Evolutionary conservation across 208 protist genomes (phyloP).

Genomic region (Trypanosoma lewisi): DNA sequence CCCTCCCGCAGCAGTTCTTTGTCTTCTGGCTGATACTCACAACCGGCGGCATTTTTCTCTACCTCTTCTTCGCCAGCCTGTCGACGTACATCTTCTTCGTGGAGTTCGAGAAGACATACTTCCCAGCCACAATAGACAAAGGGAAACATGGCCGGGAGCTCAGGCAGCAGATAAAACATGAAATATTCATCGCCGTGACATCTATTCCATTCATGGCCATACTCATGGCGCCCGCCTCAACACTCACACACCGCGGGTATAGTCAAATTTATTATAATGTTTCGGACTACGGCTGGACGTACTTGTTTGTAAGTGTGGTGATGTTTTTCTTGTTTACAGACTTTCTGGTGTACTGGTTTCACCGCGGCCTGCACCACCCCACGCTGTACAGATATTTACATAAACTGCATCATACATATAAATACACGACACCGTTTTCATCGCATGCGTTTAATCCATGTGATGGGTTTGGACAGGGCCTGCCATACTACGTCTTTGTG

Average conservation of each 20-base stretch:
- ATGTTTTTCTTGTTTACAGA: slow-evolving; percentile 92
- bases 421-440: slow-evolving; percentile 87
- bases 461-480: slow-evolving; percentile 90
- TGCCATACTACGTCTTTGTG: slow-evolving; percentile 92
- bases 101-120: slow-evolving; percentile 47
- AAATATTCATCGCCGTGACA: slow-evolving; percentile 72
- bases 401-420: slow-evolving; percentile 92
- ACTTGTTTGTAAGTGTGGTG: slow-evolving; percentile 62
- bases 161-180: slow-evolving; percentile 46
- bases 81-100: slow-evolving; percentile 66
- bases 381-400: slow-evolving; percentile 90
- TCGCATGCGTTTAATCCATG: slow-evolving; percentile 93
- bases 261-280: slow-evolving; percentile 79
- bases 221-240: slow-evolving; percentile 67
- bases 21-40: slow-evolving; percentile 73
- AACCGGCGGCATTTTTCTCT: slow-evolving; percentile 60
- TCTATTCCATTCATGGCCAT: slow-evolving; percentile 83
- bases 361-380: slow-evolving; percentile 89
- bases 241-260: slow-evolving; percentile 74
- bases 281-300: slow-evolving; percentile 71
- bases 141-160: slow-evolving; percentile 39
- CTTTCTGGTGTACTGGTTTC: slow-evolving; percentile 94
- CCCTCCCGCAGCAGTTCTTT: slow-evolving; percentile 57
- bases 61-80: slow-evolving; percentile 49
- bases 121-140: slow-evolving; percentile 70